A percentile compares a stretch with the other conserved stretches of the same genome.
Conservation (phyloP, 306 rosid species). For the Prunus armeniaca region DNA sequence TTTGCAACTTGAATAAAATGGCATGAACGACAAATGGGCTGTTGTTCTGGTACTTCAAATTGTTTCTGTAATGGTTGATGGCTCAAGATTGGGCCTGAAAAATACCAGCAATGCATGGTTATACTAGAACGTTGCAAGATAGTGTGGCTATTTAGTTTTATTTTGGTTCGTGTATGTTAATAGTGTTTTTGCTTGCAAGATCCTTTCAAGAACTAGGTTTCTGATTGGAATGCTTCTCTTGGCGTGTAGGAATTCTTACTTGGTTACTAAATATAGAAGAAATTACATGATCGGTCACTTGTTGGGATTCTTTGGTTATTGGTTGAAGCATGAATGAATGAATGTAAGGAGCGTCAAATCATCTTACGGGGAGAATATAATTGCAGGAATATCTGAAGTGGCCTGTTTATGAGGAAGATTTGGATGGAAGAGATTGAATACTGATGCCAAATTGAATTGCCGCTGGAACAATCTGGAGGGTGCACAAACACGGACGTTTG, state of each 20-base stretch:
- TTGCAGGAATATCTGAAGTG: not conserved
- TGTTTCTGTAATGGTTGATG: too few species aligned
- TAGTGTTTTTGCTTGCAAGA: not conserved
- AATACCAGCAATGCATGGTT: not conserved
- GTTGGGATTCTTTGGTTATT: not conserved
- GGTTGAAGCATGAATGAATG: slow-evolving; percentile 8
- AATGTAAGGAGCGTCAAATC: not conserved
- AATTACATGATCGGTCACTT: not conserved
- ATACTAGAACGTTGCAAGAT: not conserved
- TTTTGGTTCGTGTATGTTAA: too few species aligned
- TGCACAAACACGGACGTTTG: not conserved
- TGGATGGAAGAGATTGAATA: not conserved
- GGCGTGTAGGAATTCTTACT: not conserved
- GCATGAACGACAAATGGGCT: not conserved
- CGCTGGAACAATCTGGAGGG: not conserved
- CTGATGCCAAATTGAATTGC: not conserved
- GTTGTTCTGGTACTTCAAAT: too few species aligned
- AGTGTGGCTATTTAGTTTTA: not conserved
- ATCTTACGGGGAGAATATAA: not conserved
- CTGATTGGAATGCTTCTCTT: not conserved
- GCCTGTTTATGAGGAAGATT: not conserved
- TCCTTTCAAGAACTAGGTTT: not conserved
- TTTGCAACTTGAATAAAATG: not conserved
- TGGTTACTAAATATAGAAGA: not conserved
- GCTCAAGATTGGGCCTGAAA: too few species aligned